Conservation (phyloP, 164 flowering plant genomes). For the Aristolochia fimbriata region DNA sequence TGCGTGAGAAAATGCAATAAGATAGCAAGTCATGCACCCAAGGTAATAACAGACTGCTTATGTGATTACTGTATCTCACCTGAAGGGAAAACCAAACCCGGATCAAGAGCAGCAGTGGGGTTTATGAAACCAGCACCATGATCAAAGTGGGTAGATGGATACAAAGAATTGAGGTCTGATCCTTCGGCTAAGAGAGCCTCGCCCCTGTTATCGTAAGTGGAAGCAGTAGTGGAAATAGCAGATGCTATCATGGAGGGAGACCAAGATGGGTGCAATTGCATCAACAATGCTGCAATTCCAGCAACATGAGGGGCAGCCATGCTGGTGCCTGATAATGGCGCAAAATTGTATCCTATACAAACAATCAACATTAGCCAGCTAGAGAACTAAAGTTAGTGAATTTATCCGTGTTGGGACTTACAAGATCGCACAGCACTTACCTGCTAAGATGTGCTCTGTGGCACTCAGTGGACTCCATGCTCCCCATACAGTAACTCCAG, state of each 20-base stretch:
- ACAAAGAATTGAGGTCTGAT: constrained; percentile 20
- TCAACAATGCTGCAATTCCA: constrained; percentile 80
- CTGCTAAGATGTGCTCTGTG: constrained; percentile 45
- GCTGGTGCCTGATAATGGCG: constrained; percentile 83
- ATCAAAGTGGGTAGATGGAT: constrained; percentile 64
- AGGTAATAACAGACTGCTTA: neutral
- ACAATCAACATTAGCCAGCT: no score
- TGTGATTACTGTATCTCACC: constrained; percentile 27
- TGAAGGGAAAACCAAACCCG: constrained; percentile 61
- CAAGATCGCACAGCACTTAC: no score
- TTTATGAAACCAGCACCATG: constrained; percentile 66
- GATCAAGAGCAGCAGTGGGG: constrained; percentile 55
- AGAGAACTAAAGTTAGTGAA: no score
- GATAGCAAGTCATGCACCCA: neutral
- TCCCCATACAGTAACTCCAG: constrained; percentile 87
- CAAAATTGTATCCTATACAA: constrained; percentile 49
- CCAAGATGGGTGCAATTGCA: constrained; percentile 74
- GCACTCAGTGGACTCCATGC: constrained; percentile 91
- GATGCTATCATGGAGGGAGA: constrained; percentile 90
- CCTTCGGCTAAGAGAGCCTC: constrained; percentile 67
- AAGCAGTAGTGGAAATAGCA: constrained; percentile 77
- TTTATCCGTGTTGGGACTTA: no score
- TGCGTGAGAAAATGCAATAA: constrained; percentile 21
- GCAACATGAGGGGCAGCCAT: constrained; percentile 94
- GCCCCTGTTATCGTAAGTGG: constrained; percentile 48